Conservation (phyloP, 2,329 filamentous ascomycete species). For the Didymellaceae sp. region DNA sequence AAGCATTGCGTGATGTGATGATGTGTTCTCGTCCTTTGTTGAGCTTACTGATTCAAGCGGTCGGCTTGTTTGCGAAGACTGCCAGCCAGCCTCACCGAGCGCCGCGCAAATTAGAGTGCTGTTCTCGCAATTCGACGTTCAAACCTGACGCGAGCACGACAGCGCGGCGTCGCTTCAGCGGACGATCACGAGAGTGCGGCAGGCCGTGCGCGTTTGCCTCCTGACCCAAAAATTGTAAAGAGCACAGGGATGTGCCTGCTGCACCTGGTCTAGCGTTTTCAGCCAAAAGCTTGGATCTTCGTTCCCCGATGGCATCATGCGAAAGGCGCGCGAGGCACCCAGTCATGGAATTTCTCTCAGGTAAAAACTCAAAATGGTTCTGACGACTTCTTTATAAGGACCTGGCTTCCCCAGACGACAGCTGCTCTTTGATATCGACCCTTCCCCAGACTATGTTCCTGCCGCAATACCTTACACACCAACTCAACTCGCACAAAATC, state of each 20-base stretch:
- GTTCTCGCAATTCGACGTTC: slow-evolving; percentile 20
- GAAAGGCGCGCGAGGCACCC: slow-evolving; percentile 27
- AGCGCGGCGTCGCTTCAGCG: slow-evolving; percentile 15
- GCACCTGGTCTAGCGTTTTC: slow-evolving; percentile 26
- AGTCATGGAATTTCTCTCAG: slow-evolving; percentile 43
- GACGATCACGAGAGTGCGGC: slow-evolving; percentile 41
- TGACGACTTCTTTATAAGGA: slow-evolving; percentile 33
- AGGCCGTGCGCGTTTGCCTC: slow-evolving; percentile 40
- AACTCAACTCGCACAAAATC: slow-evolving; percentile 46
- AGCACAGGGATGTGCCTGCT: slow-evolving; percentile 29
- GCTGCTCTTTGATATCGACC: slow-evolving; percentile 7
- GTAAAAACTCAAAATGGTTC: slow-evolving; percentile 29
- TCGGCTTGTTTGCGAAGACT: slow-evolving; percentile 11
- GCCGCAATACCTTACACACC: slow-evolving; percentile 37
- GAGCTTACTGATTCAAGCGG: slow-evolving; percentile 8
- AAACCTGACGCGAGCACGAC: slow-evolving; percentile 14
- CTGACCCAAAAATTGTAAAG: slow-evolving; percentile 42
- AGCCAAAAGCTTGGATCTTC: slow-evolving; percentile 34
- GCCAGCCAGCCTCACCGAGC: slow-evolving; percentile 5
- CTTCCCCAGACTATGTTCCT: slow-evolving; percentile 40
- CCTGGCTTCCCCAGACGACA: slow-evolving; percentile 22
- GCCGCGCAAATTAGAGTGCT: slow-evolving; percentile 1
- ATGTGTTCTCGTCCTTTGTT: background rate
- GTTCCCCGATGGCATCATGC: slow-evolving; percentile 40
- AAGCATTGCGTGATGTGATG: slow-evolving; percentile 12